Base-by-base conservation (phyloP, 371 early-diverging fungal species). In the Lichtheimia corymbifera region DNA sequence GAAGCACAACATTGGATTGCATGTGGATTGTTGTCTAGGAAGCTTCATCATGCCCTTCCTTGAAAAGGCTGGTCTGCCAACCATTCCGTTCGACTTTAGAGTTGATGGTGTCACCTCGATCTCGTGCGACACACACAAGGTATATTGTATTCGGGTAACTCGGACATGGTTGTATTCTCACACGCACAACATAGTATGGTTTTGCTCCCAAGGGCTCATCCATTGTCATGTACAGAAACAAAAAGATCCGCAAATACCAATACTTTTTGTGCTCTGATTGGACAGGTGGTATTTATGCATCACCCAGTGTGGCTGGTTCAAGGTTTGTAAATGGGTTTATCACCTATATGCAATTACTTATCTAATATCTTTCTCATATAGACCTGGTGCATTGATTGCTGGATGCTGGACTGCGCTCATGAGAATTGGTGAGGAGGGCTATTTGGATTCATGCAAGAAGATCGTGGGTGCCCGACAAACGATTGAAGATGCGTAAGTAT, bases 161-260 rank as follows among this genome's bases (percentile, higher is more conserved):
- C 35, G 6, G 40, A 30, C 47, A 25, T 27, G 6, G 0, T 41
- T 4, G 2, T 60, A 49, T 55, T 55, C 50, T 30, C 49, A 15
- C 18, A 35, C 35, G 35, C 35, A 9, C 11, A 35, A 22, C 4
- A 24, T 55, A 73, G 82, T 94, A 94, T 65, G 94, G 95, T 13
- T 98, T 97, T 78, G 96, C 98, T 4, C 96, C 97, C 44, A 98
- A 98, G 82, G 98, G 98, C 6, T 91, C 95, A 4, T 93, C 94
- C n/a, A 92, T 97, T 27, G 83, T 98, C 62, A 92, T 98, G 95
- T 97, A 96, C 68, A 79, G 86, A 27, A 70, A 77, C 71, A 85
- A 84, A 64, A 83, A 79, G 42, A 82, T 93, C 53, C 88, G 97
- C 66, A 92, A 91, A 59, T 89, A 88, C 73, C 96, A 96, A 72